Percentiles rank a stretch among this genome's conserved stretches.
These are phyloP conservation scores for Coemansia interrupta DNA, from an alignment of 192 early-diverging fungal genomes.

Conservation along the genomic window DNA sequence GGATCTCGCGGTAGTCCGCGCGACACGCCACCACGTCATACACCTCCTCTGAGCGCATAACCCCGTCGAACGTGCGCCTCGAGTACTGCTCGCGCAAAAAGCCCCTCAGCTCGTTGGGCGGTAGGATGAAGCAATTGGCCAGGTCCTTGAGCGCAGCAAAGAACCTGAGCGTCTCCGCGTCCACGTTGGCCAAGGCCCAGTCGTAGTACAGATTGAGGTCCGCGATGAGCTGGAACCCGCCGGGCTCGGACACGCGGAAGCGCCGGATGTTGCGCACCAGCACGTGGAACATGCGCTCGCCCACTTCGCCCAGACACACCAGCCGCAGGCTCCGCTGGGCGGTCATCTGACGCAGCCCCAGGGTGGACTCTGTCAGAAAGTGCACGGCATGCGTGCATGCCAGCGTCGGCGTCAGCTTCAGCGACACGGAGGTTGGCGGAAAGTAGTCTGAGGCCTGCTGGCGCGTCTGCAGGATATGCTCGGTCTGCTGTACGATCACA, in stretches of 20 bases:
- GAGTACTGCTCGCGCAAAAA: conserved; percentile 48
- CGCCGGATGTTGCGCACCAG: conserved; percentile 81
- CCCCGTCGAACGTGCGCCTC: conserved; percentile 47
- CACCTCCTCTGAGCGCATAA: conserved; percentile 53
- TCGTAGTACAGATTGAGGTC: conserved; percentile 52
- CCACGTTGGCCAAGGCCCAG: conserved; percentile 36
- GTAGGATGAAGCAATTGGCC: conserved; percentile 52
- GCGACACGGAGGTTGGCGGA: conserved; percentile 56
- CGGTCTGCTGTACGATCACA: conserved; percentile 79
- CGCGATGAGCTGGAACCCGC: conserved; percentile 85
- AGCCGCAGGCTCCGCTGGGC: conserved; percentile 84
- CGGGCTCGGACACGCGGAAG: conserved; percentile 74
- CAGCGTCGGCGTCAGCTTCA: conserved; percentile 73
- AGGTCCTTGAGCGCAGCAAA: conserved; percentile 53
- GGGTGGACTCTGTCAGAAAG: conserved; percentile 72
- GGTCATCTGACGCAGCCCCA: conserved; percentile 64
- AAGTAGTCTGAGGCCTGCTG: conserved; percentile 74
- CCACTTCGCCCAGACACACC: conserved; percentile 88
- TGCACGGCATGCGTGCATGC: conserved; percentile 77
- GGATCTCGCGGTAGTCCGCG: conserved; percentile 49
- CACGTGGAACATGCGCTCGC: conserved; percentile 77
- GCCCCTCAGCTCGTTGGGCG: conserved; percentile 42
- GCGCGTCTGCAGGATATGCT: conserved; percentile 72
- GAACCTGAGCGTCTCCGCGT: conserved; percentile 36
- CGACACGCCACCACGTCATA: conserved; percentile 53